Evolutionary conservation across 345 rosid species (phyloP).

Genomic region (Populus pruinosa): DNA sequence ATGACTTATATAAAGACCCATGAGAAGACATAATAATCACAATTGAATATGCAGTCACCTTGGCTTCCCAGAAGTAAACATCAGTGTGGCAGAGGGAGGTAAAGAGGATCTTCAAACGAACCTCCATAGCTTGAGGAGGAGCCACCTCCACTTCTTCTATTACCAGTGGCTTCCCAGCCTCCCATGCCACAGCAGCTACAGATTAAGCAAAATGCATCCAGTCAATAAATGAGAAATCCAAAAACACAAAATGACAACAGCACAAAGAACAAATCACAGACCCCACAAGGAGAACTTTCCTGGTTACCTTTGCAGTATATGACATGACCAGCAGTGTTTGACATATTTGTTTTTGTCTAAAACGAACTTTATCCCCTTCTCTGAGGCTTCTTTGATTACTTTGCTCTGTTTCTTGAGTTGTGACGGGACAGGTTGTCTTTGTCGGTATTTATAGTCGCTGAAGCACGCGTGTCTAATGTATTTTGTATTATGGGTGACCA

Average conservation of each 20-base stretch:
- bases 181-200: conserved; percentile 57
- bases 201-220: too few relatives aligned
- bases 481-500: neutral
- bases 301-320: conserved; percentile 37
- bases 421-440: neutral
- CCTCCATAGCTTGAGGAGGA: conserved; percentile 47
- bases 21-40: too few relatives aligned
- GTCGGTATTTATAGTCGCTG: neutral
- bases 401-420: neutral
- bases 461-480: neutral
- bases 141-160: conserved; percentile 55
- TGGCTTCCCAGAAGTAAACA: conserved; percentile 59
- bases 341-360: neutral
- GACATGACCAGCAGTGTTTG: conserved; percentile 35
- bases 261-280: neutral
- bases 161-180: conserved; percentile 53
- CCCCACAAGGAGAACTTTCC: neutral
- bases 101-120: conserved; percentile 38
- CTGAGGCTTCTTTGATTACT: neutral
- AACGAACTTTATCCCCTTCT: neutral
- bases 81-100: conserved; percentile 49
- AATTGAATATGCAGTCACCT: conserved; percentile 11
- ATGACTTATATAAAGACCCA: too few relatives aligned
- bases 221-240: too few relatives aligned
- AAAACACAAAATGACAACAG: too few relatives aligned